A percentile compares a stretch with the other conserved stretches of the same genome.
Conservation (phyloP, 2,329 filamentous ascomycete genomes). For the Apiospora pterosperma region DNA sequence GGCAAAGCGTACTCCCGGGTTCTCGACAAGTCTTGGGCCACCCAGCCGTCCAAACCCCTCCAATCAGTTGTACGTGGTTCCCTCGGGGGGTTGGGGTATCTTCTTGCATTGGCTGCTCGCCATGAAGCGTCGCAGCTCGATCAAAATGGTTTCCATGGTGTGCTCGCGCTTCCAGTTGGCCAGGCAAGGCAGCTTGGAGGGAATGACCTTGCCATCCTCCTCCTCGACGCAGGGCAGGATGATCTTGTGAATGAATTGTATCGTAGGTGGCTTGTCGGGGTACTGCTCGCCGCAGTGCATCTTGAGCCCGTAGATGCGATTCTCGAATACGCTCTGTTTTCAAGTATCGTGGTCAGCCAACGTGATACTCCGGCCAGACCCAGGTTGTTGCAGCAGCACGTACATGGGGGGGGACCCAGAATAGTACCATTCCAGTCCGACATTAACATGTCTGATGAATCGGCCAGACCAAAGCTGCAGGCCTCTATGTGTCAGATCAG, state of each 20-base stretch:
- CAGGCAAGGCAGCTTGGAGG: constrained; percentile 77
- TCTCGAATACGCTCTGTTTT: constrained; percentile 85
- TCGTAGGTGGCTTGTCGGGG: constrained; percentile 81
- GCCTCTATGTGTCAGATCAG: constrained; percentile 61
- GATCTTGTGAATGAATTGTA: constrained; percentile 91
- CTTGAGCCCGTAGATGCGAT: constrained; percentile 97
- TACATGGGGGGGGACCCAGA: constrained; percentile 91
- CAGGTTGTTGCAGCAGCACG: constrained; percentile 30
- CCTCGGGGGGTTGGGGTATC: constrained; percentile 84
- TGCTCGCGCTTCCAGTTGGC: constrained; percentile 89
- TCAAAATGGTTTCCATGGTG: constrained; percentile 91
- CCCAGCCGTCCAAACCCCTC: background rate
- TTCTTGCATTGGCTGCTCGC: constrained; percentile 90
- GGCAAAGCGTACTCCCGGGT: background rate
- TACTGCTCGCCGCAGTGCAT: constrained; percentile 92
- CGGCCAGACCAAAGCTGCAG: constrained; percentile 93
- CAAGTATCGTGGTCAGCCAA: background rate
- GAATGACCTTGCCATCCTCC: constrained; percentile 79
- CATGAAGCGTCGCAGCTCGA: constrained; percentile 90
- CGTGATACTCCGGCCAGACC: background rate
- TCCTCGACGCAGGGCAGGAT: constrained; percentile 93
- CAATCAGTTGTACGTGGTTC: background rate
- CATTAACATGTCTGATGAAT: constrained; percentile 93
- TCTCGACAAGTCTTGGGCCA: background rate
- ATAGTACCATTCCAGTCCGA: constrained; percentile 99